Percentiles rank a stretch among this genome's conserved stretches.
These are phyloP conservation scores for Osmozyma mogii DNA, from an alignment of 805 yeast species.

Conservation along the genomic window DNA sequence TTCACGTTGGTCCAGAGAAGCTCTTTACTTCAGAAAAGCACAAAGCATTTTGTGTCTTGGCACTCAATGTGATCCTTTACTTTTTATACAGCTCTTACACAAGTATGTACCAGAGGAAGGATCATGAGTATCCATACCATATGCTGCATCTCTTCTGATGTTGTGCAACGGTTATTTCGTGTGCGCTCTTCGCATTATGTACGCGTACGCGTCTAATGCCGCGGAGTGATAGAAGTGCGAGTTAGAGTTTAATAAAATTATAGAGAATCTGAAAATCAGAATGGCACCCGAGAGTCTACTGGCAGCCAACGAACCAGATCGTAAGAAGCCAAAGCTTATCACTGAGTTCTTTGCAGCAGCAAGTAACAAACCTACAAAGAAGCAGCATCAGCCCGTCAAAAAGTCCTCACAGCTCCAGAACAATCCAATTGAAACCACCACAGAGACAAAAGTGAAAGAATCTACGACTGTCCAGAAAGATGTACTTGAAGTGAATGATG, in stretches of 20 bases:
- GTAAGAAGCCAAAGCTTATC: conserved; percentile 8
- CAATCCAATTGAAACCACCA: background rate
- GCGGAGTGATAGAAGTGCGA: no score
- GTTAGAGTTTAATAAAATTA: no score
- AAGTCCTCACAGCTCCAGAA: background rate
- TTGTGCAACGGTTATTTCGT: no score
- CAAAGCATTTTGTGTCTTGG: conserved; percentile 13
- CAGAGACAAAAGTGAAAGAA: background rate
- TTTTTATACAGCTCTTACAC: conserved; percentile 39
- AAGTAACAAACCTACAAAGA: conserved; percentile 1
- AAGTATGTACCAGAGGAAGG: conserved; percentile 38
- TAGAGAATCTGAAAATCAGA: no score
- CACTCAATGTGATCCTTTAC: conserved; percentile 17
- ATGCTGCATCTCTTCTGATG: conserved; percentile 25
- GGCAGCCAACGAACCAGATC: background rate
- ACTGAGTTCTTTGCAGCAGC: conserved; percentile 11
- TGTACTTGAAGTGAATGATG: background rate
- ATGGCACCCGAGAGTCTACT: no score
- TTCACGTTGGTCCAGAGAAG: conserved; percentile 16
- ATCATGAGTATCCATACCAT: conserved; percentile 40
- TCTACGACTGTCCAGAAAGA: background rate
- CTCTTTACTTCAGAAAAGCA: conserved; percentile 12
- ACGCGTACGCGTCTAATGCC: no score
- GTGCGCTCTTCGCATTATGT: no score
- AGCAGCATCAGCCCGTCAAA: background rate